These are phyloP conservation scores for Panellus pusillus DNA, from an alignment of 768 basidiomycete genomes.

Conservation along the genomic window DNA sequence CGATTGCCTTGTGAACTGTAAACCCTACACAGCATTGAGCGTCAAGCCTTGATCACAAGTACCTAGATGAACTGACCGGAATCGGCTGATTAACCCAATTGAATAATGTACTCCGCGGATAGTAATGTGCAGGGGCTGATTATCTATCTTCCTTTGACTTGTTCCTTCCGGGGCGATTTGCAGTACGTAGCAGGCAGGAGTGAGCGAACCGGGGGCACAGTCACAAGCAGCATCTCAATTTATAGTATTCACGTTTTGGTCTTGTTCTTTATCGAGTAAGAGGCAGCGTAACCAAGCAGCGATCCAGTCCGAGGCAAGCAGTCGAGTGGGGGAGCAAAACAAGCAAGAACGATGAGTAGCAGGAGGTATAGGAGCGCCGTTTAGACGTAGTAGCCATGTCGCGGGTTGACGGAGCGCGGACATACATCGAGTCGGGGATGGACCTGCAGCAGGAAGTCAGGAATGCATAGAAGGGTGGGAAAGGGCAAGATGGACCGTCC, in stretches of 20 bases:
- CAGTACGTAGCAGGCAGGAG: background rate
- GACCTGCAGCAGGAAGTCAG: conserved; percentile 8
- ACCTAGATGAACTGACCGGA: background rate
- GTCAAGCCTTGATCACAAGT: background rate
- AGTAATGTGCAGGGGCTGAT: conserved; percentile 15
- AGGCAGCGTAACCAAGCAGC: conserved; percentile 3
- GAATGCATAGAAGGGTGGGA: background rate
- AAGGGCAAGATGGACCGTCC: conserved; percentile 6
- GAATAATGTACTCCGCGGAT: conserved; percentile 17
- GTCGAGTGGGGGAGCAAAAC: conserved; percentile 18
- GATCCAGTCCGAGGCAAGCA: conserved; percentile 18
- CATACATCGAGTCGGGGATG: conserved; percentile 18
- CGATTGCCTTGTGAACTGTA: background rate
- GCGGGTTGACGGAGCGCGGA: conserved; percentile 13
- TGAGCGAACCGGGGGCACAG: conserved; percentile 1
- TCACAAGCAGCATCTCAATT: background rate
- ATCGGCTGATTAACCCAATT: conserved; percentile 6
- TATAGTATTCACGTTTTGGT: background rate
- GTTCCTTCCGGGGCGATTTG: conserved; percentile 11
- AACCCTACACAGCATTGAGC: background rate
- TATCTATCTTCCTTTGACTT: background rate
- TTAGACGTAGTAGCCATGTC: conserved; percentile 21
- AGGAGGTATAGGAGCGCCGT: conserved; percentile 1
- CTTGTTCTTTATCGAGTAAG: no score
- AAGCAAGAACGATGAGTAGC: conserved; percentile 13